Percentiles rank a stretch among this genome's conserved stretches.
Evolutionary conservation across 1,139 yeast species (phyloP).

Genomic region (Debaryomyces fabryi): DNA sequence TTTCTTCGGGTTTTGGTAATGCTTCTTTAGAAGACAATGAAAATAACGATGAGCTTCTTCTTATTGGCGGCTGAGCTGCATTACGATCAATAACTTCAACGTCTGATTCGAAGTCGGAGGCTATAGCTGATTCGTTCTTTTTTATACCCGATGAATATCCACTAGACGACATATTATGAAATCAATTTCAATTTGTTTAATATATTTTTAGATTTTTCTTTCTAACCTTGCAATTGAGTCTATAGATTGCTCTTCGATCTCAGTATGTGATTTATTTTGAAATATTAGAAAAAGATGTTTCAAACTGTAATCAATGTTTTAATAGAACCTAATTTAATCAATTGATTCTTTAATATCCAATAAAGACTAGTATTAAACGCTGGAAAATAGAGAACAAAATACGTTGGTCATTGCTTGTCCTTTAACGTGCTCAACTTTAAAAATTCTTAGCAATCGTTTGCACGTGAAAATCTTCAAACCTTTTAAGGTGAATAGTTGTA

Average conservation of each 20-base stretch:
- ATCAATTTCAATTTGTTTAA: neutral
- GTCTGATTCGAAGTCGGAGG: constrained; percentile 39
- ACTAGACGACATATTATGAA: constrained; percentile 11
- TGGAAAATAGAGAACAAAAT: neutral
- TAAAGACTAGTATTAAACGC: neutral
- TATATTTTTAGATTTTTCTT: constrained; percentile 17
- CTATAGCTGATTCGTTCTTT: constrained; percentile 38
- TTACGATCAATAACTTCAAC: constrained; percentile 27
- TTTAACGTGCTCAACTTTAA: constrained; percentile 5
- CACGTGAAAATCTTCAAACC: neutral
- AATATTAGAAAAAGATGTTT: neutral
- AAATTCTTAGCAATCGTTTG: neutral
- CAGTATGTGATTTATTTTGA: neutral
- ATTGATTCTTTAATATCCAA: neutral
- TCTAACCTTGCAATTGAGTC: constrained; percentile 17
- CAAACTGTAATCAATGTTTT: neutral
- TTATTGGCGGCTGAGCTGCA: constrained; percentile 30
- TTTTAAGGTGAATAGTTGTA: neutral
- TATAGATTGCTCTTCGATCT: neutral
- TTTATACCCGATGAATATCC: constrained; percentile 14
- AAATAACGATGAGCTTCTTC: constrained; percentile 48
- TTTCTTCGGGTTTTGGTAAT: constrained; percentile 64
- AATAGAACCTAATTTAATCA: neutral
- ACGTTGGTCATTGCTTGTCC: constrained; percentile 6
- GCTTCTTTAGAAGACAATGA: constrained; percentile 45